Conservation (phyloP, 352 stramenopile genomes). For the Thraustochytrium sp. region DNA sequence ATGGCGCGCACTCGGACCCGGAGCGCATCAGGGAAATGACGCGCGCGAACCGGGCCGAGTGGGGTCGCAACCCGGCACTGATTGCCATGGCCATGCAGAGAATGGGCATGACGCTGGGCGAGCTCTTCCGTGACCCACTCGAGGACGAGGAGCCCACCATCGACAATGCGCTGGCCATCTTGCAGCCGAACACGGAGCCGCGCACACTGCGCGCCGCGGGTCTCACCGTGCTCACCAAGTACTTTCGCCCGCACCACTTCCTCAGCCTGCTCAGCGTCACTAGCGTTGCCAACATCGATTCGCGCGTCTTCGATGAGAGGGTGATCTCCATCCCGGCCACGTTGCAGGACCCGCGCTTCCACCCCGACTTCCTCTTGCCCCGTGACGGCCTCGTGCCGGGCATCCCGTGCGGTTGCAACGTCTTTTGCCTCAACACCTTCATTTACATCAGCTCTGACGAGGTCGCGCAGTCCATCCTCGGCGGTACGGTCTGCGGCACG, state of each 20-base stretch:
- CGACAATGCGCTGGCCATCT: background rate
- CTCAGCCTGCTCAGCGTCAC: background rate
- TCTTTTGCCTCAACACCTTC: conserved; percentile 39
- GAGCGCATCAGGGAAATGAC: background rate
- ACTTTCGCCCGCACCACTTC: conserved; percentile 27
- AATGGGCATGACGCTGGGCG: background rate
- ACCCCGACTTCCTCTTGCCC: background rate
- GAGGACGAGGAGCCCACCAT: background rate
- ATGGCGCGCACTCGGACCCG: background rate
- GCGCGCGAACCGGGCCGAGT: background rate
- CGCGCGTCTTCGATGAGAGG: background rate
- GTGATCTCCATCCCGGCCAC: background rate
- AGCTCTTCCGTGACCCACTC: background rate
- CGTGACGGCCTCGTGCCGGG: background rate
- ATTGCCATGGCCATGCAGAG: background rate
- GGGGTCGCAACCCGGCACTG: background rate
- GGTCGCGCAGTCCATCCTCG: background rate
- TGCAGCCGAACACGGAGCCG: background rate
- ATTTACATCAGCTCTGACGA: conserved; percentile 9
- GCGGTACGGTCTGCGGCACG: background rate
- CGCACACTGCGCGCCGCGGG: background rate
- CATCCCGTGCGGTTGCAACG: background rate
- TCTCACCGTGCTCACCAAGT: background rate
- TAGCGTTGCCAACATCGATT: background rate
- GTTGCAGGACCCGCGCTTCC: background rate